A percentile compares a stretch with the other conserved stretches of the same genome.
phyloP scores from a whole-genome alignment of 2,329 filamentous ascomycete species.

The Pseudogymnoascus sp. region DNA sequence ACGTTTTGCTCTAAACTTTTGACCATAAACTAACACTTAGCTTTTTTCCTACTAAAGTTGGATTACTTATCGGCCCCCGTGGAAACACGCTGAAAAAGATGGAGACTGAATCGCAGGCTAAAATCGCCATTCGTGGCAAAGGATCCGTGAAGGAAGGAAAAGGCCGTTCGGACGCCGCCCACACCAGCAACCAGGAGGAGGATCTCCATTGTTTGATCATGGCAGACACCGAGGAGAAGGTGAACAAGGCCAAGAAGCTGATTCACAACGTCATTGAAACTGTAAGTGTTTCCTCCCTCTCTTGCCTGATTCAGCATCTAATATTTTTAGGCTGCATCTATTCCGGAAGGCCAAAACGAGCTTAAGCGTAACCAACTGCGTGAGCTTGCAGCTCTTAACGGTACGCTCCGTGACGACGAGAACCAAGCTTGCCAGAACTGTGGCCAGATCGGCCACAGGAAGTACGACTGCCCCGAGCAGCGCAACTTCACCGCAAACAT shows the following conservation, averaged over 20 bases:
- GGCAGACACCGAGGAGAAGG: conserved; percentile 98
- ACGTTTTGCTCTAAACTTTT: conserved; percentile 29
- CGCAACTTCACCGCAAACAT: conserved; percentile 99
- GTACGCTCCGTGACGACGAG: conserved; percentile 96
- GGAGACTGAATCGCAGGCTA: conserved; percentile 93
- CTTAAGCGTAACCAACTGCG: conserved; percentile 97
- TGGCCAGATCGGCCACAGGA: conserved; percentile 96
- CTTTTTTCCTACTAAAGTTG: conserved; percentile 84
- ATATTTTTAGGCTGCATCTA: conserved; percentile 75
- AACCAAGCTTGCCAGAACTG: conserved; percentile 99
- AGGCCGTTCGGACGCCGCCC: conserved; percentile 94
- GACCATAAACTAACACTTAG: conserved; percentile 77
- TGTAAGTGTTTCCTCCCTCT: conserved; percentile 45
- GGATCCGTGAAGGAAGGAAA: conserved; percentile 99
- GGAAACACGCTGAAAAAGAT: conserved; percentile 99
- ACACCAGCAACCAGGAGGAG: conserved; percentile 99
- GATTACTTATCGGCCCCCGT: conserved; percentile 99
- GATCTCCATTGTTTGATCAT: conserved; percentile 98
- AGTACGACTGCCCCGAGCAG: conserved; percentile 96
- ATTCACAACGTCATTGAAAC: conserved; percentile 99
- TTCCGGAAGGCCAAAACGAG: conserved; percentile 97
- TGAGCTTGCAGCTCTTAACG: conserved; percentile 95
- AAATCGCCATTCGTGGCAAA: conserved; percentile 99
- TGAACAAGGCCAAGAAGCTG: conserved; percentile 97
- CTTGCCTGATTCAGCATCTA: conserved; percentile 18